Conservation (phyloP, 345 rosid species). For the Lenwebbia sp. region DNA sequence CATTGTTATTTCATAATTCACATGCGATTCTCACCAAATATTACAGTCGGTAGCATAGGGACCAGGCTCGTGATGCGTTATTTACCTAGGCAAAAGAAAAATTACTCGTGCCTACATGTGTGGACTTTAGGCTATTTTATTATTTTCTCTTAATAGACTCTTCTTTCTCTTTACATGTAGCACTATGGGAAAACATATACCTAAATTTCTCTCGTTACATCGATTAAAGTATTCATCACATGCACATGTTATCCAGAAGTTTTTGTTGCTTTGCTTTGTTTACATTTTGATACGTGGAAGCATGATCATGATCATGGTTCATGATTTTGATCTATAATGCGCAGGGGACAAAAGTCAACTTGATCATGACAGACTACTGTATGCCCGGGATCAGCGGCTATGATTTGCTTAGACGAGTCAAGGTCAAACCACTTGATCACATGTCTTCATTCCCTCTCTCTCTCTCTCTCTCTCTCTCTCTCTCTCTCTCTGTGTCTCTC, state of each 20-base stretch:
- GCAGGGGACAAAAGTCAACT: slow-evolving; percentile 54
- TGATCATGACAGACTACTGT: slow-evolving; percentile 79
- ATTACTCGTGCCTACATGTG: background rate
- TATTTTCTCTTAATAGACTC: background rate
- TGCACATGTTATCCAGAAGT: background rate
- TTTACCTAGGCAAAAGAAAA: background rate
- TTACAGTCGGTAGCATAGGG: background rate
- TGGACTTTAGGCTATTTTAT: background rate
- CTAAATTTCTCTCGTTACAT: background rate
- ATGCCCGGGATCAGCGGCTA: slow-evolving; percentile 93
- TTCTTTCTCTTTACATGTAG: background rate
- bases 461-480: background rate
- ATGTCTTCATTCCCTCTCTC: background rate
- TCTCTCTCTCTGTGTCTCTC: background rate
- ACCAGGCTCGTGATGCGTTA: background rate
- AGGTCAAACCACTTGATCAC: slow-evolving; percentile 21
- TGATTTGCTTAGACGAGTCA: slow-evolving; percentile 70
- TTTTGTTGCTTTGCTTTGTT: background rate
- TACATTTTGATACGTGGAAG: background rate
- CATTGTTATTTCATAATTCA: background rate
- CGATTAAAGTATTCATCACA: background rate
- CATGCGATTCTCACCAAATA: background rate
- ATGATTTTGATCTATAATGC: background rate
- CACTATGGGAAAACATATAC: background rate
- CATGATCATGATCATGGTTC: background rate